Conservation (phyloP, 106 monocot species). For the Triglochin maritima region DNA sequence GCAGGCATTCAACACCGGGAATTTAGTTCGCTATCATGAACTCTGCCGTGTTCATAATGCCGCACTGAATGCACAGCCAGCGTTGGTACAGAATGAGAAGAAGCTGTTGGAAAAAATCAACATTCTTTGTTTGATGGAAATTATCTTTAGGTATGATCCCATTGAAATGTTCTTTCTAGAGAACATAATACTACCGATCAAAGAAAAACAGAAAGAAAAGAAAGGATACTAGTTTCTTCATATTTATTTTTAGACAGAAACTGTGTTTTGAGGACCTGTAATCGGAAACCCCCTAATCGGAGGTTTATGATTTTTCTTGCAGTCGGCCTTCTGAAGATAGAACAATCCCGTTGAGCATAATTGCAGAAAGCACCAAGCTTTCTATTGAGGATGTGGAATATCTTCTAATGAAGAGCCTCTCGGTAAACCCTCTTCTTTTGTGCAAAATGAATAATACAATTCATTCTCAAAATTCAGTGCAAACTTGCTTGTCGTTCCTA, state of each 20-base stretch:
- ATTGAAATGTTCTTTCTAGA: neutral
- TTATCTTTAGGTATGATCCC: conserved; percentile 74
- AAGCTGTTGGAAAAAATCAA: conserved; percentile 91
- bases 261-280: too few species aligned
- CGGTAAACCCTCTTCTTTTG: conserved; percentile 39
- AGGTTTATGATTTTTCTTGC: conserved; percentile 9
- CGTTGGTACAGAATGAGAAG: conserved; percentile 70
- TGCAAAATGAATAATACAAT: too few species aligned
- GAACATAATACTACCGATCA: too few species aligned
- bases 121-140: conserved; percentile 96
- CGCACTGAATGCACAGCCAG: conserved; percentile 83
- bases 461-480: too few species aligned
- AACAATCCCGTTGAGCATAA: conserved; percentile 76
- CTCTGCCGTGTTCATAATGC: conserved; percentile 82
- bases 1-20: conserved; percentile 90
- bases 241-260: too few species aligned
- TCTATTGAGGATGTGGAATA: conserved; percentile 87
- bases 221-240: too few species aligned
- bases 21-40: conserved; percentile 77
- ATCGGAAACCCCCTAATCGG: too few species aligned
- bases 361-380: conserved; percentile 81
- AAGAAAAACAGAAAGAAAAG: too few species aligned
- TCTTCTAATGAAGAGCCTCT: conserved; percentile 96
- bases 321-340: conserved; percentile 92
- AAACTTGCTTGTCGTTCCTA: too few species aligned